A percentile compares a stretch with the other conserved stretches of the same genome.
Evolutionary conservation across 2,329 filamentous ascomycete species (phyloP).

Genomic region (Leptodontidium sp.): DNA sequence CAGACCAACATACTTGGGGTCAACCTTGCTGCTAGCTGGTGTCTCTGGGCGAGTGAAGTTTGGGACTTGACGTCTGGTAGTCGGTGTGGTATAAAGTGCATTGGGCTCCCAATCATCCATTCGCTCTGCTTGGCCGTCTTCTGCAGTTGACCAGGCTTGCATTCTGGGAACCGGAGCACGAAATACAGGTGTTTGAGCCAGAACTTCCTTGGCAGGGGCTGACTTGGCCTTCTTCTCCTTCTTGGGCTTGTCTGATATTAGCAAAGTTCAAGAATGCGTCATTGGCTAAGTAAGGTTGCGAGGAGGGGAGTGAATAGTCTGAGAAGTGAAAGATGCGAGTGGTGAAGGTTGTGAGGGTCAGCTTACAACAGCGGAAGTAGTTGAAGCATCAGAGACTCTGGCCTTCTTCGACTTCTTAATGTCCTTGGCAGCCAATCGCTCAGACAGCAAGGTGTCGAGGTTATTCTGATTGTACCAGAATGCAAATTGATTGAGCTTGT

Average conservation of each 20-base stretch:
- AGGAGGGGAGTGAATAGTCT: background rate
- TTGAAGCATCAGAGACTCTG: conserved; percentile 19
- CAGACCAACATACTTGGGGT: conserved; percentile 35
- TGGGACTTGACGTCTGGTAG: conserved; percentile 39
- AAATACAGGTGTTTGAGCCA: conserved; percentile 35
- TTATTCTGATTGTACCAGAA: conserved; percentile 78
- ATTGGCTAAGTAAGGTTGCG: background rate
- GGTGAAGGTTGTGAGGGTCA: background rate
- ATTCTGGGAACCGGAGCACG: conserved; percentile 46
- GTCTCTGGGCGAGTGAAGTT: conserved; percentile 37
- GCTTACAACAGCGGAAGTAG: conserved; percentile 31
- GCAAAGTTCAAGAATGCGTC: background rate
- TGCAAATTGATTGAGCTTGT: conserved; percentile 73
- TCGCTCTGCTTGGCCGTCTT: conserved; percentile 23
- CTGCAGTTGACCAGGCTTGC: conserved; percentile 38
- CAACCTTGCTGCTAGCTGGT: conserved; percentile 27
- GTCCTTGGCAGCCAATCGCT: conserved; percentile 80
- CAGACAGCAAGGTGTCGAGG: conserved; percentile 77
- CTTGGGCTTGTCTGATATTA: conserved; percentile 20
- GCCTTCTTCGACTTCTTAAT: conserved; percentile 61
- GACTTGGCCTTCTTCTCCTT: conserved; percentile 31
- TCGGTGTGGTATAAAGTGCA: conserved; percentile 42
- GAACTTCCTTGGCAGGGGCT: conserved; percentile 19
- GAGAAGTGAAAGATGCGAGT: background rate
- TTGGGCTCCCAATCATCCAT: conserved; percentile 34